Evolutionary conservation across 139 green algal genomes (phyloP).

Genomic region (Closterium sp.): DNA sequence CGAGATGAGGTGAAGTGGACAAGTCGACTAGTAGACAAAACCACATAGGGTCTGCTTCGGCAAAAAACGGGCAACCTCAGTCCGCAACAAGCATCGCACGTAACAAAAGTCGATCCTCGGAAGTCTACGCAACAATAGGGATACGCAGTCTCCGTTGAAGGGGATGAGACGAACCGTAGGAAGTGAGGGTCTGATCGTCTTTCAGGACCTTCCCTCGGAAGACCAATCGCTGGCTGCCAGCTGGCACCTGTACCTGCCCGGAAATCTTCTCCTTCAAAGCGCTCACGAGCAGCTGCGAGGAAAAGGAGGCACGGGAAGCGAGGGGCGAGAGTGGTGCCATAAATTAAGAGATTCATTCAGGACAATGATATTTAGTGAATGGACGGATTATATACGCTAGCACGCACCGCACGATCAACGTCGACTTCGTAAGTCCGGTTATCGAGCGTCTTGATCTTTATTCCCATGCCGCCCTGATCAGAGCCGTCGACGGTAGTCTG

Average conservation of each 20-base stretch:
- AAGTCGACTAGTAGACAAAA: too few relatives aligned
- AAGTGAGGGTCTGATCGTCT: neutral
- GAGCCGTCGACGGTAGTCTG: neutral
- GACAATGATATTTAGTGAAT: too few relatives aligned
- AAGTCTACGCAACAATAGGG: too few relatives aligned
- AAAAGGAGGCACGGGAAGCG: neutral
- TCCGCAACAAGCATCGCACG: too few relatives aligned
- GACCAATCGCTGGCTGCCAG: neutral
- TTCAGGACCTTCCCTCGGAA: neutral
- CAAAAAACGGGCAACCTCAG: too few relatives aligned
- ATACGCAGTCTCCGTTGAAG: too few relatives aligned
- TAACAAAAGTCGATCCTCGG: too few relatives aligned
- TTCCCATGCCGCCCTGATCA: neutral
- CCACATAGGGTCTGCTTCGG: too few relatives aligned
- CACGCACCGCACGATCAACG: neutral
- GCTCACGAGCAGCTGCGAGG: neutral
- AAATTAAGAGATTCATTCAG: too few relatives aligned
- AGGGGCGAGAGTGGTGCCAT: too few relatives aligned
- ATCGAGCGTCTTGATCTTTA: neutral
- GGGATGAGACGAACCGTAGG: neutral
- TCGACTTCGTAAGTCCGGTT: neutral
- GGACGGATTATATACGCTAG: too few relatives aligned
- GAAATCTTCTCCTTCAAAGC: neutral
- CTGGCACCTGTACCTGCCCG: neutral
- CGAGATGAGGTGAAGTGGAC: neutral